Percentiles rank a stretch among this genome's conserved stretches.
phyloP scores from a whole-genome alignment of 805 yeast species.

The Saturnispora zaruensis region DNA sequence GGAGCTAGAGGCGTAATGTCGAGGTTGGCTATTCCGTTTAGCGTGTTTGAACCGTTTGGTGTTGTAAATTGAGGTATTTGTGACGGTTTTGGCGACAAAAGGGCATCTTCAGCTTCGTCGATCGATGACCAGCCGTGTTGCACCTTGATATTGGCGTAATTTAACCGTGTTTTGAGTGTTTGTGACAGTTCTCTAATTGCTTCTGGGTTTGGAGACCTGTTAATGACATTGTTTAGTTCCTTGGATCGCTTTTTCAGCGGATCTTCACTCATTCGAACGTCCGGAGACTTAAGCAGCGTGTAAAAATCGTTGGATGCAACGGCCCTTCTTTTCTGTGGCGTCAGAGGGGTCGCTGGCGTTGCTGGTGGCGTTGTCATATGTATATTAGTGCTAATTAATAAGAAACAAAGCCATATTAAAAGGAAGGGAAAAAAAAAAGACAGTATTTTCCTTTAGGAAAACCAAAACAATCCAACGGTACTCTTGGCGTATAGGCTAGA shows the following conservation, averaged over 20 bases:
- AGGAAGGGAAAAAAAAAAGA: not conserved
- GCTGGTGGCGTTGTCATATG: slow-evolving; percentile 30
- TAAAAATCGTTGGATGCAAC: slow-evolving; percentile 27
- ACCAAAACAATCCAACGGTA: not conserved
- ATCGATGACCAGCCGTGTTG: slow-evolving; percentile 31
- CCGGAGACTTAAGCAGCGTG: slow-evolving; percentile 30
- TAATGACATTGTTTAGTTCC: slow-evolving; percentile 25
- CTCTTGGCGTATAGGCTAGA: not conserved
- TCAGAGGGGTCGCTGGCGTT: slow-evolving; percentile 16
- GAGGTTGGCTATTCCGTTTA: not conserved
- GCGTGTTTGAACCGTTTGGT: not conserved
- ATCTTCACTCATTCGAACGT: slow-evolving; percentile 13
- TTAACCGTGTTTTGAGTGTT: slow-evolving; percentile 29
- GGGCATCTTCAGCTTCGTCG: slow-evolving; percentile 23
- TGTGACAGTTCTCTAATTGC: slow-evolving; percentile 31
- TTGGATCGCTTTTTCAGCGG: slow-evolving; percentile 26
- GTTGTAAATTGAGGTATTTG: slow-evolving; percentile 5
- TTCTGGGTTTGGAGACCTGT: slow-evolving; percentile 19
- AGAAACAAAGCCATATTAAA: slow-evolving; percentile 7
- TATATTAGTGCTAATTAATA: slow-evolving; percentile 14
- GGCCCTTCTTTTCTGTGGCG: slow-evolving; percentile 27
- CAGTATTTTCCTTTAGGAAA: not conserved
- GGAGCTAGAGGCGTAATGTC: slow-evolving; percentile 4
- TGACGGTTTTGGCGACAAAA: slow-evolving; percentile 7
- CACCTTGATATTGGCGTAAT: slow-evolving; percentile 30